Evolutionary conservation across 768 basidiomycete genomes (phyloP), one percentile per base, ranked within the genome.

Genomic region (Calocybe cyanea): DNA sequence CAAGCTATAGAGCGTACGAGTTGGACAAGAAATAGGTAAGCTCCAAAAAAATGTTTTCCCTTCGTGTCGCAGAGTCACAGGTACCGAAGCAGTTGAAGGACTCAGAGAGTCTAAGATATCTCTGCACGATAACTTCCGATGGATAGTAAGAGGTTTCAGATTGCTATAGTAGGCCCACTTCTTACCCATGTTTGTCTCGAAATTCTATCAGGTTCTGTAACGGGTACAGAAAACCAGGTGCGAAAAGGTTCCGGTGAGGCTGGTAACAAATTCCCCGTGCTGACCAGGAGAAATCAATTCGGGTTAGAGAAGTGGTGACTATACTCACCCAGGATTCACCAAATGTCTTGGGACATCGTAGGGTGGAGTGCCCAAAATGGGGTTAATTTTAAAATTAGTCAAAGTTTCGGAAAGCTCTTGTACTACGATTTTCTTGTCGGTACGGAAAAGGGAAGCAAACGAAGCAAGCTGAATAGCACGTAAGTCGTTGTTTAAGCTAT

Each of bases 291-390:
- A 17, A 10, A 15, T 28, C 41, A 14, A n/a, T n/a, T 15, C 13
- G 8, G 8, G 5, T 28, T 18, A 28, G 20, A 11, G 14, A 31
- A 14, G 18, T 20, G 18, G 7, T 20, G 1, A 25, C 14, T n/a
- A 19, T 3, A 30, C 55, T 32, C 39, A 54, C 59, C 28, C 45
- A 7, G 54, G 55, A 48, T 63, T 59, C 9, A 63, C 31, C 18
- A 59, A 38, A 18, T 50, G 37, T 4, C 46, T 38, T 2, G 62
- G 59, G n/a, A 63, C 53, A 20, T 41, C 31, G 48, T 47, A 63
- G 1, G 59, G 59, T 10, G 48, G 46, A 8, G 24, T 18, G 1
- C 59, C 62, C 45, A 34, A 11, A 10, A 18, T 40, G 20, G 28
- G 13, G 32, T 6, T 32, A 10, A 10, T 37, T 40, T 46, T 8